A percentile compares a stretch with the other conserved stretches of the same genome.
phyloP scores from a whole-genome alignment of 1,139 yeast genomes.

The Maudiozyma humilis region DNA sequence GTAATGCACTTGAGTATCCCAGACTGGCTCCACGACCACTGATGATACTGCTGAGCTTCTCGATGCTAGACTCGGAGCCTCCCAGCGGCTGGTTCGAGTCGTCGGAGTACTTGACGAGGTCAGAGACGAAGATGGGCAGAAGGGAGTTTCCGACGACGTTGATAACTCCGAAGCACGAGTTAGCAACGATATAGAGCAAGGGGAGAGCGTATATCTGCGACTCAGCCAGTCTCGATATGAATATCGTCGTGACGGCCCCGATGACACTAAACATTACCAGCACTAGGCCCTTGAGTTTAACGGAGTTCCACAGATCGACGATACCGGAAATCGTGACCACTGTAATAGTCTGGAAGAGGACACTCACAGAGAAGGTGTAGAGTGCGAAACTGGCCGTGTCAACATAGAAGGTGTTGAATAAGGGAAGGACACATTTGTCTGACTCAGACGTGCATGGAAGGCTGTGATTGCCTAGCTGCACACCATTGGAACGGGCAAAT shows the following conservation, averaged over 20 bases:
- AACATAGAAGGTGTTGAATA: conserved; percentile 31
- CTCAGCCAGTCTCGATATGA: conserved; percentile 37
- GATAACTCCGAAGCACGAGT: conserved; percentile 63
- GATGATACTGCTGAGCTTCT: conserved; percentile 36
- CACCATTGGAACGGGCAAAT: conserved; percentile 60
- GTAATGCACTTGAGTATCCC: conserved; percentile 55
- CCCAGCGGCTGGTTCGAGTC: conserved; percentile 6
- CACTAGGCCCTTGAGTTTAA: conserved; percentile 30
- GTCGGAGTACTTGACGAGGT: conserved; percentile 15
- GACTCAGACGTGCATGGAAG: conserved; percentile 13
- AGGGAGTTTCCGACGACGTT: conserved; percentile 70
- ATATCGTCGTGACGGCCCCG: conserved; percentile 47
- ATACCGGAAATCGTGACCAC: conserved; percentile 65
- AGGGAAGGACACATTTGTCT: conserved; percentile 37
- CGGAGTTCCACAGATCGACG: conserved; percentile 50
- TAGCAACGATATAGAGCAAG: conserved; percentile 48
- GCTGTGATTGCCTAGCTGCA: conserved; percentile 43
- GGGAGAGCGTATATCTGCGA: conserved; percentile 49
- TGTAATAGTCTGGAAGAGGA: conserved; percentile 52
- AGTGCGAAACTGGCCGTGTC: conserved; percentile 64
- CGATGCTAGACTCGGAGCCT: conserved; percentile 23
- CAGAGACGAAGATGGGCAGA: conserved; percentile 45
- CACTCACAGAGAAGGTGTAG: conserved; percentile 59
- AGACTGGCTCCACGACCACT: conserved; percentile 61
- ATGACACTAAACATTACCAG: conserved; percentile 45